Evolutionary conservation across 2,329 filamentous ascomycete species (phyloP), one percentile per base, ranked within the genome.

Genomic region (Cercospora sesami): DNA sequence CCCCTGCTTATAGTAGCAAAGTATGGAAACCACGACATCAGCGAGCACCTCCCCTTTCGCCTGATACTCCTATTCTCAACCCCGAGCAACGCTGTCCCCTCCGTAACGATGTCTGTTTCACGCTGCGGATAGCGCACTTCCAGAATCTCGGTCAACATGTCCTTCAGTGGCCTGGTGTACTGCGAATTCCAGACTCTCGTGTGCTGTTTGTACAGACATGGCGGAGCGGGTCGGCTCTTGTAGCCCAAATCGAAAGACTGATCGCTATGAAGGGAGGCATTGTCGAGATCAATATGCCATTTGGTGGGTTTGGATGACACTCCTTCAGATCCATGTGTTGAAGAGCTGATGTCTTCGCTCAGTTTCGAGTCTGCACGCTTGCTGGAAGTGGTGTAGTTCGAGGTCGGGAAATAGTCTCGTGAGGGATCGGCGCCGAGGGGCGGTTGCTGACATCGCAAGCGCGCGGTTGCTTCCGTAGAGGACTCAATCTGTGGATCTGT

Each of bases 121-220:
- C 14, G 10, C 30, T 30, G 48, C 16, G 71, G 70, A 60, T 71
- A 73, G 26, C 71, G 63, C 65, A 71, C 69, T 31, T 74, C 72
- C 36, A 75, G 30, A 10, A 75, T 59, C 55, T 76, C 73, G 23
- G 60, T 58, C 64, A 74, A 30, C 33, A 75, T 45, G 16, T 74
- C 72, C 31, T 31, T 57, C 16, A 65, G 69, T 21, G 74, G 70
- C 26, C 73, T 66, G 12, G 73, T 75, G 62, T 75, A 71, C 21
- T 64, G 59, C 16, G 73, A 73, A 14, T 61, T 67, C 51, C 70
- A 73, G 57, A 63, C 68, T 28, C 74, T 12, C 26, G 72, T 55
- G 60, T 75, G 64, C 53, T 33, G 53, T 48, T 68, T 65, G 64
- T 64, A 67, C 31, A 73, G 63, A 23, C 63, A n/a, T 21, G 65